Base-by-base conservation (phyloP, 495 filamentous ascomycete genomes). In the Pyronema domesticum region DNA sequence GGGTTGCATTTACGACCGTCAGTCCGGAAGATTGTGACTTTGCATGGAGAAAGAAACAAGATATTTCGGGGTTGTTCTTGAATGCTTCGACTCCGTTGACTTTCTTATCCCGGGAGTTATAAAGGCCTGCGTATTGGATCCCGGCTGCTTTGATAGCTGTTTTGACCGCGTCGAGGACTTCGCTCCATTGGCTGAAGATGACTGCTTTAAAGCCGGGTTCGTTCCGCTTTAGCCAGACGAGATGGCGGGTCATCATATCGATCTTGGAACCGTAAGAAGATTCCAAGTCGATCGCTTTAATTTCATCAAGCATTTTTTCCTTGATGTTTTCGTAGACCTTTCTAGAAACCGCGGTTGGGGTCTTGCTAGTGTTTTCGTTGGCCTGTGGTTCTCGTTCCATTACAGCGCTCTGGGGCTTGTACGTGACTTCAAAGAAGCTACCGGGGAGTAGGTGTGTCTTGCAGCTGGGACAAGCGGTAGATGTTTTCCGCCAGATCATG, bases 161-260 rank as follows among this genome's bases (percentile, higher is more conserved):
- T 37, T 72, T 72, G 1, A 98, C 71, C 7, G 93, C 75, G 1
- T 76, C 69, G n/a, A 98, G 70, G 58, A 95, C 95, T 43, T 81
- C 79, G 51, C 76, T 74, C 67, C 78, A 93, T 64, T 98, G 89
- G 5, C 85, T 89, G 65, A 95, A 98, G 18, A 95, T 70, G 60
- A 98, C 80, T 0, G 85, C 85, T 64, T 95, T 95, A 8, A 86
- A 77, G 0, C 85, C 87, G 0, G 85, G 86, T 63, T 98, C 91
- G 48, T 85, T 76, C 51, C 80, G 71, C 3, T 86, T 77, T 3
- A 98, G 70, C 85, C 85, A 95, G 13, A 93, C 63, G 0, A 95
- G 68, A 63, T 98, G 91, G 8, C 83, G 74, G 19, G 81, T 76
- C 8, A 96, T 64, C 53, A 57, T 89, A 58, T 95, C 87, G 15